Evolutionary conservation across 192 early-diverging fungal genomes (phyloP), one percentile per base, ranked within the genome.

Genomic region (Entomortierella chlamydospora): DNA sequence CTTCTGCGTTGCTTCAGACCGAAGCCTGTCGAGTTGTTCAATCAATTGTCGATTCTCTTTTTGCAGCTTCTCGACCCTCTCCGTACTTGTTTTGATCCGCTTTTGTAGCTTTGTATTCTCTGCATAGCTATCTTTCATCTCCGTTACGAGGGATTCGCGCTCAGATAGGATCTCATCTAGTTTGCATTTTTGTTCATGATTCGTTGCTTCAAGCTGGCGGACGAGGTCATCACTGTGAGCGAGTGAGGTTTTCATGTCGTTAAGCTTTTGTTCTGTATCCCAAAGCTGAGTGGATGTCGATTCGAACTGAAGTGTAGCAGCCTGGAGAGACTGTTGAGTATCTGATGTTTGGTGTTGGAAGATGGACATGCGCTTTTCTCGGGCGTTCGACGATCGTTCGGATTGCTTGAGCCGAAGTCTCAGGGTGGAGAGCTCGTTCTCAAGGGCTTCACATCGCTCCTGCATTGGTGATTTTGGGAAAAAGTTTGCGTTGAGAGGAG

Each of bases 1-100:
- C 61, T 33, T 53, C 43, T 5, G 31, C 43, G 34, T 37, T 37
- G 34, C 4, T 7, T 10, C 34, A 37, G 4, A 10, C 10, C 34
- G 34, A 4, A 79, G 50, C 26, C 33, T 63, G 15, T 45, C 12
- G 33, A 70, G 39, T 26, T 70, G 74, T 29, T 77, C 73, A 30
- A 77, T 68, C 53, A 77, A 31, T 42, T 63, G 73, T 5, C 65
- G 65, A 41, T 77, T 77, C 39, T 77, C 73, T 33, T 57, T 65
- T 29, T 77, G 73, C 26, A 77, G 67, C 55, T 57, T 63, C 25
- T 64, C 74, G 1, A 70, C 67, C 29, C 70, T 78, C 29, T 70
- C 66, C 0, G 67, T 58, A 41, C 42, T 57, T 8, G 52, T 43
- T 22, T 63, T 39, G 43, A 77, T 65, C 7, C 66, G 58, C 28